Percentiles rank a stretch among this genome's conserved stretches.
phyloP scores from a whole-genome alignment of 257 asterid genomes.

The Rehmannia glutinosa region DNA sequence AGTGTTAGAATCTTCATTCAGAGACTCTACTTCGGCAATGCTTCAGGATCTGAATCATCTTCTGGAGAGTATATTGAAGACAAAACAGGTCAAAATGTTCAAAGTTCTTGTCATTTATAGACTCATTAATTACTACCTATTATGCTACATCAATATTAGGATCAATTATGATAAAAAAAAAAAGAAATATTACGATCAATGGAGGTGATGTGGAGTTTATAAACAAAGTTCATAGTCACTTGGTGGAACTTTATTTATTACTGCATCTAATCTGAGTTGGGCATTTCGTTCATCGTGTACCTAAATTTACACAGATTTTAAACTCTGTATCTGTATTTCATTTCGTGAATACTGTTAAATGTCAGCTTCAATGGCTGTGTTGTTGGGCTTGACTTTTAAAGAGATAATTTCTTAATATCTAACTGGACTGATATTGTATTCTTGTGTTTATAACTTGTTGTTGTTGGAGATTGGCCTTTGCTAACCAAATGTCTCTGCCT shows the following conservation, averaged over 20 bases:
- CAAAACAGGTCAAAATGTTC: constrained; percentile 70
- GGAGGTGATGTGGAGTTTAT: not conserved
- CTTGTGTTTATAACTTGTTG: not conserved
- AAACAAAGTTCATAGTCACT: not conserved
- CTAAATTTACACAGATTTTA: not conserved
- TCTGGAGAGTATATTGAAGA: constrained; percentile 75
- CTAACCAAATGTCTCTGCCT: constrained; percentile 3
- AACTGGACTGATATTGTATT: not conserved
- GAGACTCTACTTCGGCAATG: constrained; percentile 67
- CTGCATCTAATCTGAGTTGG: not conserved
- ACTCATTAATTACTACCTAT: not conserved
- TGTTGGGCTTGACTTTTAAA: not conserved
- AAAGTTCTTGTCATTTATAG: constrained; percentile 2
- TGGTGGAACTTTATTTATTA: constrained; percentile 3
- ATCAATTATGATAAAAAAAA: too few species aligned
- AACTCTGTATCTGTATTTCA: not conserved
- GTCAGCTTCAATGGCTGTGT: not conserved
- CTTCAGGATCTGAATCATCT: constrained; percentile 69
- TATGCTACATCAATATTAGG: not conserved
- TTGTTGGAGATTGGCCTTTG: constrained; percentile 3
- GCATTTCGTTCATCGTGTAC: constrained; percentile 7
- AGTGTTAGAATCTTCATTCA: constrained; percentile 82
- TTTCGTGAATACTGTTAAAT: not conserved
- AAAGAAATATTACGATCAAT: not conserved
- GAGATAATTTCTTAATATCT: constrained; percentile 1